phyloP scores from a whole-genome alignment of 257 asterid genomes.

The Nicotiana otophora region DNA sequence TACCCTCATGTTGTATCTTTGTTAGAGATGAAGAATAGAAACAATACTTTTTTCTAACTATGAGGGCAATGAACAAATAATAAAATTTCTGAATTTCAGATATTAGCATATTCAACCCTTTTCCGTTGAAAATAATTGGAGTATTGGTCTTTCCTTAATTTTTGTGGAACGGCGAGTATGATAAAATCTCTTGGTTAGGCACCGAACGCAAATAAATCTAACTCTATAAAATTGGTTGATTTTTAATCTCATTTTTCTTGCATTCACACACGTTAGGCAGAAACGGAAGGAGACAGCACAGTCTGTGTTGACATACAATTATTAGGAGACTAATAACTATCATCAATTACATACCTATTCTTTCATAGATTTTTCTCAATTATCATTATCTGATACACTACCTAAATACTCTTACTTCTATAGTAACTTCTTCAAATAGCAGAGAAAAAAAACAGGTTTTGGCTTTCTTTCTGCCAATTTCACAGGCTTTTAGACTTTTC shows the following conservation, averaged over 20 bases:
- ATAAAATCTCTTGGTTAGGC: neutral
- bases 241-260: neutral
- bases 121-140: neutral
- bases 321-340: neutral
- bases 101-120: no score
- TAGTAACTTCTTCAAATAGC: neutral
- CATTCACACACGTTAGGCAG: neutral
- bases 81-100: no score
- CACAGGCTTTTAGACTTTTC: constrained; percentile 15
- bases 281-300: constrained; percentile 5
- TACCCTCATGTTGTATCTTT: no score
- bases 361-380: neutral
- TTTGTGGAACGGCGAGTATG: neutral
- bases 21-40: no score
- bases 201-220: neutral
- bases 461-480: constrained; percentile 14
- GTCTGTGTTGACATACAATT: neutral
- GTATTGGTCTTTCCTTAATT: neutral
- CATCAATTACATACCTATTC: neutral
- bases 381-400: neutral
- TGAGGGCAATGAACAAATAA: no score
- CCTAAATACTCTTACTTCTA: neutral
- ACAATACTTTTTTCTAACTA: no score
- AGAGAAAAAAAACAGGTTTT: neutral
- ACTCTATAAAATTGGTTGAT: neutral